Conservation (phyloP, 306 rosid genomes). For the Castanospermum australe region DNA sequence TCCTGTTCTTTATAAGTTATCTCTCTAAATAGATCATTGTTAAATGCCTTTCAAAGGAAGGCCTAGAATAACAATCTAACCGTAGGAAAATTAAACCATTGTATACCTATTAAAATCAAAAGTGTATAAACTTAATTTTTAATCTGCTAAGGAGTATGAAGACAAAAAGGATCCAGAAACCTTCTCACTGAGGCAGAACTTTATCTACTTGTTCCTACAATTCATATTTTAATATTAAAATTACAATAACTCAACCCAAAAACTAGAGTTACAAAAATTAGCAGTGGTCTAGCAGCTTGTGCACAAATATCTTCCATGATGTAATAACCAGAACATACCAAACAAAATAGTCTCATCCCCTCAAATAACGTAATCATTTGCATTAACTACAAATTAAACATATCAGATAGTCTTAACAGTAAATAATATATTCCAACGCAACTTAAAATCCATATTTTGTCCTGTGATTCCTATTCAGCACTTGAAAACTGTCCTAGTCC, state of each 20-base stretch:
- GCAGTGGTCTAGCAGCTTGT: not conserved
- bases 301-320: not conserved
- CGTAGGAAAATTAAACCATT: not conserved
- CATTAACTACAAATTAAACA: not conserved
- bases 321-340: constrained; percentile 3
- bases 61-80: not conserved
- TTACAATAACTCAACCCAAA: not conserved
- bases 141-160: not conserved
- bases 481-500: constrained; percentile 3
- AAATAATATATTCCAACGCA: not conserved
- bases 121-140: not conserved
- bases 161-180: constrained; percentile 12
- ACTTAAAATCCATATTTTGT: constrained; percentile 8
- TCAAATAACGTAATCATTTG: not conserved
- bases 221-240: not conserved
- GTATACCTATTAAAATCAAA: not conserved
- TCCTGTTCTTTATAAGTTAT: not conserved
- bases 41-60: not conserved
- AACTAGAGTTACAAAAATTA: not conserved
- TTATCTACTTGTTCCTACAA: not conserved
- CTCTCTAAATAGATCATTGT: constrained; percentile 13
- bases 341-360: constrained; percentile 11
- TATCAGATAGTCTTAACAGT: not conserved
- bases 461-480: constrained; percentile 9
- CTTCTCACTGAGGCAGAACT: not conserved